Evolutionary conservation across 192 early-diverging fungal species (phyloP).

Genomic region (Tieghemiomyces parasiticus): DNA sequence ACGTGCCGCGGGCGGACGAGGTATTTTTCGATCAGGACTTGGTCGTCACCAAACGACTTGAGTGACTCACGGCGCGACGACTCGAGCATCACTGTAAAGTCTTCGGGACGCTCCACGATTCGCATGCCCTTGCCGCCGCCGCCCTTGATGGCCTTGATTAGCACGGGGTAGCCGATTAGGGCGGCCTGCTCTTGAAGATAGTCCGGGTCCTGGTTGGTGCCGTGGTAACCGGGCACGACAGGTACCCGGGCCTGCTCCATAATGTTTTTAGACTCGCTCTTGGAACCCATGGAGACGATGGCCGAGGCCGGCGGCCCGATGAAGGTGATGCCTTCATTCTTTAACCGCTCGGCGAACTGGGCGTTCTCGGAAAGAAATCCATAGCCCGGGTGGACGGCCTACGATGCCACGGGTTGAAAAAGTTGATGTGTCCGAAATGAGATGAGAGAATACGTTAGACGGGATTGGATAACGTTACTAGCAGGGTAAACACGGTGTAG

Average conservation of each 20-base stretch:
- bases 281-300: conserved; percentile 86
- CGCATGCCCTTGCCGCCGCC: conserved; percentile 98
- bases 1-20: conserved; percentile 76
- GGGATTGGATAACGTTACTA: too few species aligned
- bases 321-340: conserved; percentile 50
- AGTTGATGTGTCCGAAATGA: too few species aligned
- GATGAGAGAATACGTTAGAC: too few species aligned
- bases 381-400: conserved; percentile 94
- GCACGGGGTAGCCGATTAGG: conserved; percentile 84
- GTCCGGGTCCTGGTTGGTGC: conserved; percentile 59
- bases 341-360: conserved; percentile 65
- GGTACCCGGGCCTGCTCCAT: conserved; percentile 81
- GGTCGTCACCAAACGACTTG: conserved; percentile 83
- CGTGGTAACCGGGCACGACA: conserved; percentile 90
- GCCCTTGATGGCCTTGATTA: conserved; percentile 96
- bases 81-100: conserved; percentile 78
- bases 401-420: too few species aligned
- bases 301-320: conserved; percentile 83
- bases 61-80: conserved; percentile 71
- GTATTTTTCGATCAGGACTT: conserved; percentile 86
- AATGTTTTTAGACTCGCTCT: conserved; percentile 86
- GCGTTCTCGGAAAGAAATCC: conserved; percentile 94
- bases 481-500: too few species aligned
- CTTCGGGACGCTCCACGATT: conserved; percentile 57
- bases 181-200: conserved; percentile 58